These are phyloP conservation scores for Metarhizium anisopliae DNA, from an alignment of 2,329 filamentous ascomycete species.

Conservation along the genomic window DNA sequence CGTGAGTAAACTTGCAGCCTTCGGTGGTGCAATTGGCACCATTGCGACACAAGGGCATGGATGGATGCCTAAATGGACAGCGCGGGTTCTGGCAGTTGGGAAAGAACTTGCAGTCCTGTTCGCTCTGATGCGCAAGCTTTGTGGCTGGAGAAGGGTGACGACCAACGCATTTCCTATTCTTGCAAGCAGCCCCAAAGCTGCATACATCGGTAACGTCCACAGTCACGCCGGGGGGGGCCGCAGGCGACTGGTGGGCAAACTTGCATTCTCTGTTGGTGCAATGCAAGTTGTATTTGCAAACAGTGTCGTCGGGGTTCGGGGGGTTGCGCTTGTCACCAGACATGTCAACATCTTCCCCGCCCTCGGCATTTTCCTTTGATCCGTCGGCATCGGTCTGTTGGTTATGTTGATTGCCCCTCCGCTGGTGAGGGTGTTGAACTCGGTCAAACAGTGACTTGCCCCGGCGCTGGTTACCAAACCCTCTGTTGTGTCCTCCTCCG, in stretches of 20 bases:
- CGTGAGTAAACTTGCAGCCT: slow-evolving; percentile 85
- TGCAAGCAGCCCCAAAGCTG: slow-evolving; percentile 82
- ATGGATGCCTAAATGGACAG: slow-evolving; percentile 84
- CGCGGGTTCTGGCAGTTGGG: slow-evolving; percentile 82
- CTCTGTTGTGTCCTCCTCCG: slow-evolving; percentile 29
- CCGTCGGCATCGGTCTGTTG: slow-evolving; percentile 24
- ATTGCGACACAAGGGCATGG: slow-evolving; percentile 81
- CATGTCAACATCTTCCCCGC: slow-evolving; percentile 57
- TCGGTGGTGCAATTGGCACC: slow-evolving; percentile 76
- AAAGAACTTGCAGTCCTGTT: slow-evolving; percentile 84
- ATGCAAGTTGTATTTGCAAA: slow-evolving; percentile 83
- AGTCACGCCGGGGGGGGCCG: slow-evolving; percentile 65
- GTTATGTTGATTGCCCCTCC: slow-evolving; percentile 33
- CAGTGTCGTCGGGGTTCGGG: slow-evolving; percentile 51
- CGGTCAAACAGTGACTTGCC: slow-evolving; percentile 67
- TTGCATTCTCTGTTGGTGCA: slow-evolving; percentile 87
- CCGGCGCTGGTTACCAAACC: slow-evolving; percentile 25
- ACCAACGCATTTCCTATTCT: slow-evolving; percentile 87
- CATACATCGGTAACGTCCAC: slow-evolving; percentile 77
- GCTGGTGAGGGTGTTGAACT: slow-evolving; percentile 43
- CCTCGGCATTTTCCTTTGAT: slow-evolving; percentile 25
- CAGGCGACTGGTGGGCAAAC: slow-evolving; percentile 91
- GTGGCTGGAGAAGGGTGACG: slow-evolving; percentile 88
- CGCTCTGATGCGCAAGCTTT: slow-evolving; percentile 66
- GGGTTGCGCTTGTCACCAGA: slow-evolving; percentile 41